These are phyloP conservation scores for Desmodesmus armatus DNA, from an alignment of 139 green algal species.

Conservation along the genomic window DNA sequence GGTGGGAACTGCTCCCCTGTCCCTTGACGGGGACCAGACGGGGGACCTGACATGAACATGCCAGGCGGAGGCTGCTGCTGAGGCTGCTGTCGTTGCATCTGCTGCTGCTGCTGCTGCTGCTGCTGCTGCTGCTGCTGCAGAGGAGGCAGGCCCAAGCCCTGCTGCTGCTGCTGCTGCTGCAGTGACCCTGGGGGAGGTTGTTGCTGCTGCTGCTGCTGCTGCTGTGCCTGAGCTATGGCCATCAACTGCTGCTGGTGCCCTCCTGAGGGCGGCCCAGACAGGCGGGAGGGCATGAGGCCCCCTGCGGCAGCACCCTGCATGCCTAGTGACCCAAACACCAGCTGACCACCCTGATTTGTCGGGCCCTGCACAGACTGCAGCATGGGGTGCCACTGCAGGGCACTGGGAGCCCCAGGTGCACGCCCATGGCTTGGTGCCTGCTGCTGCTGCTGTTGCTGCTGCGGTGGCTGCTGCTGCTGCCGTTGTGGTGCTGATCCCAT, in stretches of 20 bases:
- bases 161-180: background rate
- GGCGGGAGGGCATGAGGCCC: too few species aligned
- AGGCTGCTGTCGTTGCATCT: background rate
- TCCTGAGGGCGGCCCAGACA: background rate
- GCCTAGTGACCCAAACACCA: background rate
- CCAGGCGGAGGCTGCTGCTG: background rate
- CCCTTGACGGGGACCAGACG: too few species aligned
- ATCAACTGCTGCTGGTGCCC: background rate
- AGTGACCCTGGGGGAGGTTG: background rate
- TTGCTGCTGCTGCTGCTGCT: background rate
- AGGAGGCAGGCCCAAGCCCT: too few species aligned
- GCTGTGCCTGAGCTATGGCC: background rate
- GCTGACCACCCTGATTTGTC: too few species aligned
- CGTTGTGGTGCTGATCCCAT: too few species aligned
- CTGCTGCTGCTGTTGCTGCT: conserved; percentile 12
- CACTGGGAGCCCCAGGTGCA: background rate
- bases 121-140: background rate
- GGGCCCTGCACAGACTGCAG: background rate
- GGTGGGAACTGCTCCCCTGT: too few species aligned
- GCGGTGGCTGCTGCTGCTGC: background rate
- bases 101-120: background rate
- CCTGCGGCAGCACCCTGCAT: background rate
- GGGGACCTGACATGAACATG: background rate
- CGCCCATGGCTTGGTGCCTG: background rate
- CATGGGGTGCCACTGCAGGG: background rate